Base-by-base conservation (phyloP, 306 rosid species). In the Sesbania bispinosa region DNA sequence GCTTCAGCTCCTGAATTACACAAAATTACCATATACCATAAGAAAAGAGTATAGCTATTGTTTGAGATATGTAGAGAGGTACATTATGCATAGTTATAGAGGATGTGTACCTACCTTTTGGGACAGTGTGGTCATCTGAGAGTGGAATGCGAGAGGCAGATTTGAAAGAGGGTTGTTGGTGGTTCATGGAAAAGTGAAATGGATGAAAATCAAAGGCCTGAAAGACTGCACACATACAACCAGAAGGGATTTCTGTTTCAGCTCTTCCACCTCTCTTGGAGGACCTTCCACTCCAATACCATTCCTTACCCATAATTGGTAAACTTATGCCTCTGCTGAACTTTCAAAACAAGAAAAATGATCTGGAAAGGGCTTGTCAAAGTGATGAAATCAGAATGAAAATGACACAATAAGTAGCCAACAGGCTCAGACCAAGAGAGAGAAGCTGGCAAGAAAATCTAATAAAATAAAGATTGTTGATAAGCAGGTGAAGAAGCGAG, bases 201-300 rank as follows among this genome's bases (percentile, higher is more conserved):
- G 89, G 97, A 62, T 89, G 97, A 73, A 89, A 89, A 82, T 94
- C 96, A 62, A 94, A 91, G 72, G 89, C 78, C 11, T 94, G 96
- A 81, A 94, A 91, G 46, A 94, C 72, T 64, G 90, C 90, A 74
- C 88, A 78, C 93, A 94, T 85, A 83, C 99, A 94, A 45, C 99
- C 97, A 10, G 93, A 79, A 66, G 89, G 46, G 48, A 77, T 57
- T 27, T 81, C 62, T 50, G 82, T 42, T 64, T 42, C 55, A 26
- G 39, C 64, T 23, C 16, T 71, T 48, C 82, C 77, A 23, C 84
- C 70, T 81, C 77, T 80, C 75, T 80, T 87, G 68, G 88, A 80
- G n/a, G 87, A 65, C 62, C 71, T 62, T 52, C 69, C 27, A 4
- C 32, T 54, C 88, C 96, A 83, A 48, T 85, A 48, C 92, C 94